Conservation (phyloP, 2,329 filamentous ascomycete species). For the Aspergillus sp. region DNA sequence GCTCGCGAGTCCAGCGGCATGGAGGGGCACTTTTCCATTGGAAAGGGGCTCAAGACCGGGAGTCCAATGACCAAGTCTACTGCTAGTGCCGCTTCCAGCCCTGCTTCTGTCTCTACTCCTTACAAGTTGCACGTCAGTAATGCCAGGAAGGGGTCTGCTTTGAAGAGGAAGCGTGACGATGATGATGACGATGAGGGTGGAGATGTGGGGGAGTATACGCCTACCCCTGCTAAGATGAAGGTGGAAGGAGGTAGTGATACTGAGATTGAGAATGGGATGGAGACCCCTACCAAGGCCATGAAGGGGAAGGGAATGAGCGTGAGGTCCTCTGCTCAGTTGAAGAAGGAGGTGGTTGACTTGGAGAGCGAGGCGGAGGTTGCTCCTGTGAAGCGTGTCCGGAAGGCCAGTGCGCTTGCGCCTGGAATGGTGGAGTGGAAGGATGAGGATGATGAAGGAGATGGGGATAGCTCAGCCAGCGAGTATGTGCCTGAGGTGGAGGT, state of each 20-base stretch:
- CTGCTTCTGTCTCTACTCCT: slow-evolving; percentile 11
- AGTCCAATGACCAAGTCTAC: not conserved
- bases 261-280: too few species aligned
- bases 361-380: not conserved
- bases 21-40: slow-evolving; percentile 22
- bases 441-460: slow-evolving; percentile 8
- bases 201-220: not conserved
- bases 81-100: too few species aligned
- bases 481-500: slow-evolving; percentile 22
- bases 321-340: not conserved
- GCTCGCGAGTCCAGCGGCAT: slow-evolving; percentile 15
- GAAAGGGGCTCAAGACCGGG: slow-evolving; percentile 10
- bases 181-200: not conserved
- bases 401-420: slow-evolving; percentile 14
- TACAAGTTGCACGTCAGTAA: slow-evolving; percentile 12
- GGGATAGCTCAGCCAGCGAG: slow-evolving; percentile 25
- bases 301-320: not conserved
- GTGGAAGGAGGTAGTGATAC: not conserved
- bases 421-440: slow-evolving; percentile 23
- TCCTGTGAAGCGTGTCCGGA: slow-evolving; percentile 25
- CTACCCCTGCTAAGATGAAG: slow-evolving; percentile 6
- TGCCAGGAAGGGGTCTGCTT: not conserved
- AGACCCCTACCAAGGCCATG: too few species aligned
- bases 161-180: slow-evolving; percentile 1
- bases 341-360: not conserved